Conservation (phyloP, 768 basidiomycete genomes). For the Phaffia tasmanica region DNA sequence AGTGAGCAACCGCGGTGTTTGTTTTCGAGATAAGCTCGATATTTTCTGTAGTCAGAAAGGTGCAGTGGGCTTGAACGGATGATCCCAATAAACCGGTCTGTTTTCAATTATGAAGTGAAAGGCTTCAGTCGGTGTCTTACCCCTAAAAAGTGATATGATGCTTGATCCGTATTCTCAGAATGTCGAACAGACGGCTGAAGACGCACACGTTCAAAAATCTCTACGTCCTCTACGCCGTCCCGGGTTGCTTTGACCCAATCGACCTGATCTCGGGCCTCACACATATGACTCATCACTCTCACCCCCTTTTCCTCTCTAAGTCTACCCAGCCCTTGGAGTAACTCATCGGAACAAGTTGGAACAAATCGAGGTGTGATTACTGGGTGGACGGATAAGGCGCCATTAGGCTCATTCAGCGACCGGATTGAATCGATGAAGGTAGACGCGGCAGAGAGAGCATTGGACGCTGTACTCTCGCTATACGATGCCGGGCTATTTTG, state of each 20-base stretch:
- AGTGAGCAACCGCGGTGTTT: slow-evolving; percentile 65
- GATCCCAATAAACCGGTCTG: slow-evolving; percentile 55
- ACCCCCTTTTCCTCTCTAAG: slow-evolving; percentile 46
- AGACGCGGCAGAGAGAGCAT: slow-evolving; percentile 46
- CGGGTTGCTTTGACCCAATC: slow-evolving; percentile 56
- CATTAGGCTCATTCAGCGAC: slow-evolving; percentile 35
- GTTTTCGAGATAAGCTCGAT: slow-evolving; percentile 45
- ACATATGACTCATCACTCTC: slow-evolving; percentile 68
- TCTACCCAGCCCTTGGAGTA: slow-evolving; percentile 53
- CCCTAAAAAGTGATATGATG: background rate
- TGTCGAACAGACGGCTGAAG: background rate
- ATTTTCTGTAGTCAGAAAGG: slow-evolving; percentile 52
- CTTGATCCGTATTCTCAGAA: no score
- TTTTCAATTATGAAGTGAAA: background rate
- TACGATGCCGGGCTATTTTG: slow-evolving; percentile 61
- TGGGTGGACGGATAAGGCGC: slow-evolving; percentile 47
- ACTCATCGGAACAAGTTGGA: slow-evolving; percentile 67
- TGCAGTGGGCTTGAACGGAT: slow-evolving; percentile 81
- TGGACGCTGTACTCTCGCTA: slow-evolving; percentile 45
- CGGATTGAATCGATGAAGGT: slow-evolving; percentile 51
- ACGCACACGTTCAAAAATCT: slow-evolving; percentile 59
- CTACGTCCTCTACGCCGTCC: slow-evolving; percentile 53
- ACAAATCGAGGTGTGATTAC: slow-evolving; percentile 79
- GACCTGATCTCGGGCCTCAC: slow-evolving; percentile 66
- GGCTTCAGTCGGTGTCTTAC: background rate